These are phyloP conservation scores for Lactarius psammicola DNA, from an alignment of 768 basidiomycete genomes.

Conservation along the genomic window DNA sequence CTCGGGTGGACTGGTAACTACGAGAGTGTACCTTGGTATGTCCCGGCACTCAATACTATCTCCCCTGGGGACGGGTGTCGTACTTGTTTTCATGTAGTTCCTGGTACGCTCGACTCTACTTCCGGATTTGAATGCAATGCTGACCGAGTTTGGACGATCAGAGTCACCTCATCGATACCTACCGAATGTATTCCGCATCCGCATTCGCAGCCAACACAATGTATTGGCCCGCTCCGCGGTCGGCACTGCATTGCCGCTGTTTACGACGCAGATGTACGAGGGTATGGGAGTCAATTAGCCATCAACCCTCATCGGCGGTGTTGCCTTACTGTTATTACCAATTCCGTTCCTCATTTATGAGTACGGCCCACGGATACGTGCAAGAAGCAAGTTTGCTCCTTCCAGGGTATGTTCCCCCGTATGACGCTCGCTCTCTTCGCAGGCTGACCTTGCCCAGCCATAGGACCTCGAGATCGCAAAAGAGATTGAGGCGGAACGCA, in stretches of 20 bases:
- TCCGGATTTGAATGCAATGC: neutral
- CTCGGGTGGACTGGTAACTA: conserved; percentile 23
- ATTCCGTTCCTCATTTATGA: conserved; percentile 18
- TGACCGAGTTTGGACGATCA: neutral
- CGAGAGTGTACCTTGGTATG: conserved; percentile 17
- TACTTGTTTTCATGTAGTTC: conserved; percentile 12
- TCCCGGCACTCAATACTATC: conserved; percentile 14
- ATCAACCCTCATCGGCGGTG: conserved; percentile 11
- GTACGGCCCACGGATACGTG: conserved; percentile 19
- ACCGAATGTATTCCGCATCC: conserved; percentile 22
- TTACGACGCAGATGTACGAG: conserved; percentile 18
- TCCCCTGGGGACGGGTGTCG: conserved; percentile 2
- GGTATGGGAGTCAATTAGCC: conserved; percentile 21
- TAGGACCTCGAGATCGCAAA: conserved; percentile 6
- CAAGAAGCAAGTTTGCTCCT: conserved; percentile 15
- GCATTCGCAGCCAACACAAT: conserved; percentile 20
- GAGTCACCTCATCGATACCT: conserved; percentile 22
- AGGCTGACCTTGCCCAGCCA: neutral
- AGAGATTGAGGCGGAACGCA: conserved; percentile 2
- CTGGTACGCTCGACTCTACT: conserved; percentile 1
- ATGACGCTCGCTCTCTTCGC: neutral
- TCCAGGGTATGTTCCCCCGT: conserved; percentile 8
- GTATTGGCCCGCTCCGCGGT: conserved; percentile 4
- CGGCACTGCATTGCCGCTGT: conserved; percentile 17
- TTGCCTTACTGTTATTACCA: conserved; percentile 1